A percentile compares a stretch with the other conserved stretches of the same genome.
Conservation (phyloP, 768 basidiomycete genomes). For the Lanmaoa pseudosensibilis region DNA sequence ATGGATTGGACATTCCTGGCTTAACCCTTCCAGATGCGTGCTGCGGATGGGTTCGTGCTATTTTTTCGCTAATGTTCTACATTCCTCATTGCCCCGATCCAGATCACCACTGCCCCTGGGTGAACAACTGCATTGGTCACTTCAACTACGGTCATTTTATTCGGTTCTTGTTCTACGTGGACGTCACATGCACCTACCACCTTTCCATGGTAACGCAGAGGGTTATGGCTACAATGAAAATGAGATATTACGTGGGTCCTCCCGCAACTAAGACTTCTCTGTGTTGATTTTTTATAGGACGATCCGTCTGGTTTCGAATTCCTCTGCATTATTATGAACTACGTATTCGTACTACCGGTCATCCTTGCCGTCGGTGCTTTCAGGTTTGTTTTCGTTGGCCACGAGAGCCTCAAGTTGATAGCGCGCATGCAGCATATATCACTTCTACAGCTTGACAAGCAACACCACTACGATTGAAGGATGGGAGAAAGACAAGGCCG, state of each 20-base stretch:
- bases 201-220: constrained; percentile 75
- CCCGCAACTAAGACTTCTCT: neutral
- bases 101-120: constrained; percentile 94
- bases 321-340: constrained; percentile 86
- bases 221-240: constrained; percentile 47
- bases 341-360: constrained; percentile 81
- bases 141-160: constrained; percentile 87
- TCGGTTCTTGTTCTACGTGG: constrained; percentile 91
- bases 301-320: constrained; percentile 69
- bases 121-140: constrained; percentile 93
- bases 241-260: constrained; percentile 53
- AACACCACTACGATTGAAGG: constrained; percentile 97
- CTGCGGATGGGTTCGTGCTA: constrained; percentile 78
- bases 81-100: constrained; percentile 8
- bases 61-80: neutral
- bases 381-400: constrained; percentile 49
- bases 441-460: constrained; percentile 69
- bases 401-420: constrained; percentile 15
- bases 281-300: constrained; percentile 45
- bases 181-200: constrained; percentile 87
- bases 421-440: constrained; percentile 67
- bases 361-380: constrained; percentile 86
- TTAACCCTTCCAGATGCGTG: constrained; percentile 55
- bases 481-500: constrained; percentile 96
- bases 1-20: constrained; percentile 1